Evolutionary conservation across 179 eudicot species (phyloP).

Genomic region (Beta lomatogona): DNA sequence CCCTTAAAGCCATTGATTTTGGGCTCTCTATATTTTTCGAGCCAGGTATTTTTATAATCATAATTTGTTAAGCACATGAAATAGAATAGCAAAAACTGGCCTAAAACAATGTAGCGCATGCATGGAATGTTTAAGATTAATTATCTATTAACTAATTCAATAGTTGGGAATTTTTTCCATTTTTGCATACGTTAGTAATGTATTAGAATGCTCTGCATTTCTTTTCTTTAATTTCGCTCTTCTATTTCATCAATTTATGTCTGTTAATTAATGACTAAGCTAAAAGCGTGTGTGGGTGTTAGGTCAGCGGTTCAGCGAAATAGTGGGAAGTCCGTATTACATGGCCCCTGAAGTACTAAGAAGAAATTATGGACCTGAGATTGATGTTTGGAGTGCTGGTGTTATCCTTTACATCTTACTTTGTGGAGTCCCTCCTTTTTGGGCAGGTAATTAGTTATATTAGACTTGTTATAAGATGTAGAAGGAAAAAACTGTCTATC

Average conservation of each 20-base stretch:
- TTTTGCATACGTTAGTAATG: no score
- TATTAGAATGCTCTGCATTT: no score
- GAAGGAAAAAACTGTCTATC: no score
- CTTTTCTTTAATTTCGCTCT: no score
- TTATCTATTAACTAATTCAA: no score
- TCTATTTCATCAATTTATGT: no score
- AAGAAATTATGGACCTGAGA: slow-evolving; percentile 72
- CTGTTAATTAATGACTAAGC: no score
- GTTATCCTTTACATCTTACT: slow-evolving; percentile 71
- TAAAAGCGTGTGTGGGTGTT: not conserved
- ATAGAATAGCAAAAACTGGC: not conserved
- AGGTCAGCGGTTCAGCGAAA: slow-evolving; percentile 40
- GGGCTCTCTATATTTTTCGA: slow-evolving; percentile 78
- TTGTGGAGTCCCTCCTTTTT: slow-evolving; percentile 86
- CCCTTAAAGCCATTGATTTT: slow-evolving; percentile 78
- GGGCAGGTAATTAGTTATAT: slow-evolving; percentile 60
- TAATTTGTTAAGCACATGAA: not conserved
- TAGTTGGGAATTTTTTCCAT: no score
- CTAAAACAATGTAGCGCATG: not conserved
- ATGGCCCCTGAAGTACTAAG: slow-evolving; percentile 88
- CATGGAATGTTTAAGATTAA: not conserved
- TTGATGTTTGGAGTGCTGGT: slow-evolving; percentile 84
- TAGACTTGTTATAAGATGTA: not conserved
- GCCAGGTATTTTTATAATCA: slow-evolving; percentile 50
- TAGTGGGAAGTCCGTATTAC: slow-evolving; percentile 91